Evolutionary conservation across 805 yeast genomes (phyloP), one percentile per base, ranked within the genome.

Genomic region (Candida maesae): DNA sequence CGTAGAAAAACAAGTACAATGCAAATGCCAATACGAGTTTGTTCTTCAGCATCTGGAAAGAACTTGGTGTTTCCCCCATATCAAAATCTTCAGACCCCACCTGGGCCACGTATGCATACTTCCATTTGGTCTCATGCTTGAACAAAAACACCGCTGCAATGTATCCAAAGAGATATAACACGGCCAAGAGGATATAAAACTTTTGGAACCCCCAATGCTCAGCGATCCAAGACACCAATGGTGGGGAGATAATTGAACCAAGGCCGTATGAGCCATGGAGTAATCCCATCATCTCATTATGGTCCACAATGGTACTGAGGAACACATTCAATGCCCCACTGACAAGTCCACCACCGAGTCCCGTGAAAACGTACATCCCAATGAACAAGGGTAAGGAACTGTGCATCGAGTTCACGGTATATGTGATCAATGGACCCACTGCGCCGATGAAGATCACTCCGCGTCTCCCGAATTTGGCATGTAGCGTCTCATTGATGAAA

Each of bases 221-320:
- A 10, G 60, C 62, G 37, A 67, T 56, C 41, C 56, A 51, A 0
- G 86, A 75, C 4, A 82, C 81, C 18, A 79, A 56, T 16, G 84
- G 70, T 2, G 95, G 90, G 1, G 87, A 73, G 2, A 79, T 47
- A 36, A 84, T 78, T 1, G 89, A 86, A 3, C 90, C 89, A 4
- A 78, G 50, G 1, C 95, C 95, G 57, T 82, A 84, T 12, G 68
- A 55, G 1, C 86, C 90, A 63, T 84, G 93, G 42, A 75, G 66
- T 24, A 68, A 58, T 1, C 90, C 85, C 61, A 82, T 67, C 47
- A 75, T 66, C 42, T 71, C 74, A 33, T 83, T 78, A 34, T 76
- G 70, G 42, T 77, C 75, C 14, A 67, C 67, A 28, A 80, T 58
- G 38, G 71, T 56, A 9, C 62, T 56, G 20, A 59, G 44, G 71